Conservation (phyloP, 768 basidiomycete species). For the Boletus rubroflammeus region DNA sequence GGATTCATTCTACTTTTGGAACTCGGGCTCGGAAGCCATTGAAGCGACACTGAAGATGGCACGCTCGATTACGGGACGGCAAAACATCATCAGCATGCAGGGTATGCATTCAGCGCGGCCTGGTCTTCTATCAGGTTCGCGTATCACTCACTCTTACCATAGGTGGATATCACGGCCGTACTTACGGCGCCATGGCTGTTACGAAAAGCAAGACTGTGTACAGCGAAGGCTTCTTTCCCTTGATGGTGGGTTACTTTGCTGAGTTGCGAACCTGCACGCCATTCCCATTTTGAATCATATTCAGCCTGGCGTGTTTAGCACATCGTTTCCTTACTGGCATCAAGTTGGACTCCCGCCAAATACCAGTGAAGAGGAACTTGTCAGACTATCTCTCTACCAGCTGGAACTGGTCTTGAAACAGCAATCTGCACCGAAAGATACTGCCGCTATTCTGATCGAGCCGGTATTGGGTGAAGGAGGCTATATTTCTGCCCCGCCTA, state of each 20-base stretch:
- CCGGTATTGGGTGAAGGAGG: constrained; percentile 95
- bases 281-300: neutral
- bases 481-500: constrained; percentile 82
- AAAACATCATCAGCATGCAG: constrained; percentile 91
- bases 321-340: constrained; percentile 94
- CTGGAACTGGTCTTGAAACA: constrained; percentile 76
- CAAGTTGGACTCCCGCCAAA: constrained; percentile 58
- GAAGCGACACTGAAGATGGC: constrained; percentile 91
- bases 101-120: constrained; percentile 38
- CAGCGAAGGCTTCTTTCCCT: constrained; percentile 68
- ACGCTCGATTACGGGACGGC: constrained; percentile 68
- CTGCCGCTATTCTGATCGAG: constrained; percentile 91
- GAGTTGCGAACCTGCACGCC: neutral
- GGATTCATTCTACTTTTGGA: constrained; percentile 97
- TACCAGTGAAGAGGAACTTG: constrained; percentile 55
- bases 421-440: constrained; percentile 79
- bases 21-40: constrained; percentile 91
- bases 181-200: constrained; percentile 88
- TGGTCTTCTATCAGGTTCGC: neutral
- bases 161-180: constrained; percentile 89
- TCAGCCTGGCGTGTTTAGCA: constrained; percentile 78
- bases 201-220: constrained; percentile 95
- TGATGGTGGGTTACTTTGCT: constrained; percentile 59
- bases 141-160: constrained; percentile 1
- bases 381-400: constrained; percentile 68